Evolutionary conservation across 2,329 filamentous ascomycete genomes (phyloP).

Genomic region (Epichloe coenophiala): DNA sequence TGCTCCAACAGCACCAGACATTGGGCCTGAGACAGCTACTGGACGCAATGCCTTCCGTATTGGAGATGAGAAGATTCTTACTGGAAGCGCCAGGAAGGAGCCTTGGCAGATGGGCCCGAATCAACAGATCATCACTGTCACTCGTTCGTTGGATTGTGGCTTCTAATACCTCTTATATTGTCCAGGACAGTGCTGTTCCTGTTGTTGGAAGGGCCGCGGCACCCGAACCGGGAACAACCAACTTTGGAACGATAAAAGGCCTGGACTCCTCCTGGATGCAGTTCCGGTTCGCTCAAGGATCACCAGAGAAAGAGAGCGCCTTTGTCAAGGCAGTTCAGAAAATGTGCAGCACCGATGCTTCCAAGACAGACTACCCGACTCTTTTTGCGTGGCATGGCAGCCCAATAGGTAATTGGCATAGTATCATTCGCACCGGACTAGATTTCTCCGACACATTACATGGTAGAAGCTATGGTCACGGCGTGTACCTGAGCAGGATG

Average conservation of each 20-base stretch:
- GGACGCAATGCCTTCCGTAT: constrained; percentile 46
- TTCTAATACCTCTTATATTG: constrained; percentile 76
- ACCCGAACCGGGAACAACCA: neutral
- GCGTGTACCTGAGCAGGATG: constrained; percentile 63
- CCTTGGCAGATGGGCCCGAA: constrained; percentile 33
- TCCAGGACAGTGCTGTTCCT: constrained; percentile 40
- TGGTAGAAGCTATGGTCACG: constrained; percentile 63
- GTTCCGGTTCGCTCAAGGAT: constrained; percentile 78
- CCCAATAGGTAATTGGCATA: constrained; percentile 67
- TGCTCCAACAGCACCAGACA: constrained; percentile 5
- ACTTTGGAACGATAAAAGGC: neutral
- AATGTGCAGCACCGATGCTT: constrained; percentile 17
- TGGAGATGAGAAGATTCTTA: constrained; percentile 40
- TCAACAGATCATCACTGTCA: constrained; percentile 52
- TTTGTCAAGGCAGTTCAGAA: constrained; percentile 52
- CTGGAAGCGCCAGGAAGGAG: constrained; percentile 21
- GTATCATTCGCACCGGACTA: constrained; percentile 70
- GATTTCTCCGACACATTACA: constrained; percentile 50
- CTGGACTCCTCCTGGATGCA: constrained; percentile 47
- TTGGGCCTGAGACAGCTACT: constrained; percentile 31
- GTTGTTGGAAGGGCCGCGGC: neutral
- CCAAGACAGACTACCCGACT: constrained; percentile 42
- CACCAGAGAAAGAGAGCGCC: constrained; percentile 70
- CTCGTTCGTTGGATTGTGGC: constrained; percentile 79
- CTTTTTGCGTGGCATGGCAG: constrained; percentile 86